Percentiles rank a stretch among this genome's conserved stretches.
Conservation (phyloP, 345 rosid species). For the Fremontodendron californicum region DNA sequence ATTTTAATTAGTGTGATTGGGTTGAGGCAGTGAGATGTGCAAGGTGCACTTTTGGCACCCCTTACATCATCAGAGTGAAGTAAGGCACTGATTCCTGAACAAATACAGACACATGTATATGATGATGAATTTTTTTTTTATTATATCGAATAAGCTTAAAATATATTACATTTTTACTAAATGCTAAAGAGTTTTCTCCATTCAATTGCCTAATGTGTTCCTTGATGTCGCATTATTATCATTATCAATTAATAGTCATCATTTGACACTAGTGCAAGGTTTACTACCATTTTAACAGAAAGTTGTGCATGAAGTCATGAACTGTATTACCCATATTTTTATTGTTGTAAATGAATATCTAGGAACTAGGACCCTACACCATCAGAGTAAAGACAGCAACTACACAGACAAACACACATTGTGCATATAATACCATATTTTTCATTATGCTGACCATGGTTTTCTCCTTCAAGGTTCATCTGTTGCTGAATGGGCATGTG, state of each 20-base stretch:
- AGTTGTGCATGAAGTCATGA: background rate
- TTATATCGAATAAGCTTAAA: background rate
- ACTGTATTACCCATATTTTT: background rate
- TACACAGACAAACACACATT: background rate
- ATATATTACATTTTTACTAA: background rate
- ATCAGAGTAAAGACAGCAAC: background rate
- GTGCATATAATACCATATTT: background rate
- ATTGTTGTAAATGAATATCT: background rate
- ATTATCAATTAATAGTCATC: background rate
- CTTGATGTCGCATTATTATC: background rate
- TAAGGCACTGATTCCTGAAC: background rate
- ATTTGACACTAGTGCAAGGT: background rate
- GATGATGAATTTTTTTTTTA: background rate
- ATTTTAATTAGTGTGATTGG: no score
- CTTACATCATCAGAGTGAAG: background rate
- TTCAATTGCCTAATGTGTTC: background rate
- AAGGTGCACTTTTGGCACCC: background rate
- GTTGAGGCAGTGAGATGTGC: background rate
- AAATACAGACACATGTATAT: background rate
- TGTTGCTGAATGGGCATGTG: slow-evolving; percentile 68
- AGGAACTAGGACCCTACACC: background rate
- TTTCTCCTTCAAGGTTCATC: slow-evolving; percentile 58
- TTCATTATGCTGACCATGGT: slow-evolving; percentile 7
- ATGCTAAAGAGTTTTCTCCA: background rate
- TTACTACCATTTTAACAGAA: background rate